phyloP scores from a whole-genome alignment of 352 stramenopile genomes.

The Thalassiosira sp. region DNA sequence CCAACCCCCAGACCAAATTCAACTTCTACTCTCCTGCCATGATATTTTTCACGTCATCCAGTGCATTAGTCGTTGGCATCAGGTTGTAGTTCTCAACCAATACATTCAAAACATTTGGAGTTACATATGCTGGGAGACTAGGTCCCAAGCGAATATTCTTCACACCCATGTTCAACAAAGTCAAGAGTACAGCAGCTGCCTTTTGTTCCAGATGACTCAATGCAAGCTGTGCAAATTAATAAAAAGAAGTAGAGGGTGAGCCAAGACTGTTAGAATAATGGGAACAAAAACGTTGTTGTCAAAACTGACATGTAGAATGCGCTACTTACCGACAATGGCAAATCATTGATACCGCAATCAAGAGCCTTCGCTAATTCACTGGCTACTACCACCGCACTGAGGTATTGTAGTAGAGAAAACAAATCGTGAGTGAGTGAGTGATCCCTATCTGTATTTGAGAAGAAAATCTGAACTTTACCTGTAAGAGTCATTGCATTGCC shows the following conservation, averaged over 20 bases:
- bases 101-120: conserved; percentile 74
- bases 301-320: neutral
- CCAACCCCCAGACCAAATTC: too few relatives aligned
- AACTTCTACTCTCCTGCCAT: conserved; percentile 64
- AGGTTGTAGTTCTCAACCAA: conserved; percentile 82
- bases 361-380: conserved; percentile 81
- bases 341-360: conserved; percentile 78
- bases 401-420: too few relatives aligned
- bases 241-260: neutral
- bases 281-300: neutral
- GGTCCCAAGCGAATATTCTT: conserved; percentile 85
- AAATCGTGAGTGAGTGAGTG: too few relatives aligned
- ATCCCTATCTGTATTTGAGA: too few relatives aligned
- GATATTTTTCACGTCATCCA: conserved; percentile 78
- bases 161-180: conserved; percentile 79
- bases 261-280: neutral
- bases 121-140: conserved; percentile 79
- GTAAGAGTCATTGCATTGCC: conserved; percentile 85
- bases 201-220: conserved; percentile 84
- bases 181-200: conserved; percentile 82
- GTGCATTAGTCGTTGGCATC: conserved; percentile 66
- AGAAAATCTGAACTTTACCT: too few relatives aligned
- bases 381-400: conserved; percentile 82
- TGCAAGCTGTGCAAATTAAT: conserved; percentile 19
- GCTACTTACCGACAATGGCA: conserved; percentile 69